Percentiles rank a stretch among this genome's conserved stretches.
These are phyloP conservation scores for Haplosporangium sp. DNA, from an alignment of 371 early-diverging fungal species.

Conservation along the genomic window DNA sequence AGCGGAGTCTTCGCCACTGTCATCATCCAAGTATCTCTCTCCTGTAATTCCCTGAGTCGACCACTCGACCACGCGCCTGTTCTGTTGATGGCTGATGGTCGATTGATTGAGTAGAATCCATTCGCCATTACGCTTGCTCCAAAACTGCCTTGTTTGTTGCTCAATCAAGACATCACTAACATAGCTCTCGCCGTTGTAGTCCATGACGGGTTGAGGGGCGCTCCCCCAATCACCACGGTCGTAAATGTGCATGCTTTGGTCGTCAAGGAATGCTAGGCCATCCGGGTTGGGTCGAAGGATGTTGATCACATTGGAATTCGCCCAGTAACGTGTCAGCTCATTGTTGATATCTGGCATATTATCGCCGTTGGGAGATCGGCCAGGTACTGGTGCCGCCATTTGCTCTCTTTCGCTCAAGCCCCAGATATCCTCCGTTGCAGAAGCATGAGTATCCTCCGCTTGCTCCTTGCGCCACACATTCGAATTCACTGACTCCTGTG, in stretches of 20 bases:
- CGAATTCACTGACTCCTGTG: not conserved
- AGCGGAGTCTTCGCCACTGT: not conserved
- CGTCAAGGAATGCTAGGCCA: conserved; percentile 10
- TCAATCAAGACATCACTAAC: conserved; percentile 31
- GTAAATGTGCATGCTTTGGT: not conserved
- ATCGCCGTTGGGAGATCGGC: conserved; percentile 5
- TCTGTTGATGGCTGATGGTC: conserved; percentile 8
- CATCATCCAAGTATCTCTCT: not conserved
- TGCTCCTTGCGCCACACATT: not conserved
- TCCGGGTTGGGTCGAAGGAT: conserved; percentile 17
- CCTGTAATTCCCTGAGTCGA: not conserved
- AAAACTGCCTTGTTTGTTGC: conserved; percentile 32
- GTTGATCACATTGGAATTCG: conserved; percentile 12
- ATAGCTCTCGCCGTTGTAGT: conserved; percentile 29
- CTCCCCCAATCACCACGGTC: conserved; percentile 27
- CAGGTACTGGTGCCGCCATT: conserved; percentile 7
- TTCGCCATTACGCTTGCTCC: conserved; percentile 18
- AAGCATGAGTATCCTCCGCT: not conserved
- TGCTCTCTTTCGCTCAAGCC: conserved; percentile 4
- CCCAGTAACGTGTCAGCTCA: conserved; percentile 38
- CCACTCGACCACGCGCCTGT: not conserved
- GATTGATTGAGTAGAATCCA: conserved; percentile 34
- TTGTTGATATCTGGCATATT: conserved; percentile 20
- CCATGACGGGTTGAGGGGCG: conserved; percentile 16
- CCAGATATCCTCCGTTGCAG: conserved; percentile 27